Percentiles rank a stretch among this genome's conserved stretches.
These are phyloP conservation scores for Globisporangium solare DNA, from an alignment of 352 stramenopile species.

Conservation along the genomic window DNA sequence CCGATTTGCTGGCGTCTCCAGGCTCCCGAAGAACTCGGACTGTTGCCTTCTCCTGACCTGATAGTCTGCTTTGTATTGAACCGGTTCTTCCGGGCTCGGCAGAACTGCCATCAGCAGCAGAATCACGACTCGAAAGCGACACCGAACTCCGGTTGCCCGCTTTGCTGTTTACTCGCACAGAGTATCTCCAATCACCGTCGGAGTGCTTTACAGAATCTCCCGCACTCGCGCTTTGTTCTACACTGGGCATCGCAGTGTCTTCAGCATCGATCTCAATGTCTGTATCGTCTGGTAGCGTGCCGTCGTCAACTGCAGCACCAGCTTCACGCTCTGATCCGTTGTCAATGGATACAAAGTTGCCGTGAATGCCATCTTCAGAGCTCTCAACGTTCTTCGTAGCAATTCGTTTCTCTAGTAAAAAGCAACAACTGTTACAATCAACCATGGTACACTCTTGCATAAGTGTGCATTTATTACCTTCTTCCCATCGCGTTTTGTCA, in stretches of 20 bases:
- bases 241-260: background rate
- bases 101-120: background rate
- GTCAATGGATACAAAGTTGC: background rate
- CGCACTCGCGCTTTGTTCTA: background rate
- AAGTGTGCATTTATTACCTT: slow-evolving; percentile 21
- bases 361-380: background rate
- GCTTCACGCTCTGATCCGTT: background rate
- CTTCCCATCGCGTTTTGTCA: slow-evolving; percentile 25
- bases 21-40: slow-evolving; percentile 36
- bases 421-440: background rate
- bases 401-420: slow-evolving; percentile 3
- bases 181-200: slow-evolving; percentile 8
- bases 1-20: slow-evolving; percentile 23
- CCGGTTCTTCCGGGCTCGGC: background rate
- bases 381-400: background rate
- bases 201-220: background rate
- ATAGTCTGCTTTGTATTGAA: background rate
- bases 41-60: background rate
- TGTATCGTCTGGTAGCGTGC: background rate
- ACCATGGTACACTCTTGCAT: too few relatives aligned
- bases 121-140: slow-evolving; percentile 1
- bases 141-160: slow-evolving; percentile 21
- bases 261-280: slow-evolving; percentile 2
- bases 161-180: slow-evolving; percentile 31
- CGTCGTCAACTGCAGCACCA: background rate